These are phyloP conservation scores for Penicillium longicatenatum DNA, from an alignment of 495 filamentous ascomycete species.

Conservation along the genomic window DNA sequence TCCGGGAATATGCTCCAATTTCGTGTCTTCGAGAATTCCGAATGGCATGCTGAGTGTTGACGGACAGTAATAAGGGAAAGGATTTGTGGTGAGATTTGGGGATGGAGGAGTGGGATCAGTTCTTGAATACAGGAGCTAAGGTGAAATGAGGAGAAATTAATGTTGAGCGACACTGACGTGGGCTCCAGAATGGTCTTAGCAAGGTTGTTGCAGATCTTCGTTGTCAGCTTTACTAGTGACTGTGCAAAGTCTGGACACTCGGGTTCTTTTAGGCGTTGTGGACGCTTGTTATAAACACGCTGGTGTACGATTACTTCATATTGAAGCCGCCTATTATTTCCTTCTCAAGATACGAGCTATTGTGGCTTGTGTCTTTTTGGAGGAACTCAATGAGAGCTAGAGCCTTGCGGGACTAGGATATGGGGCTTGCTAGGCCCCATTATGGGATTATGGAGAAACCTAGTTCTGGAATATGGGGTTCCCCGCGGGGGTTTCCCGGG, in stretches of 20 bases:
- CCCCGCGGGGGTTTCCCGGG: slow-evolving; percentile 8
- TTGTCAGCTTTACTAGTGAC: not conserved
- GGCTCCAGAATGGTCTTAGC: not conserved
- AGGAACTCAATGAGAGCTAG: not conserved
- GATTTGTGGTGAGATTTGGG: not conserved
- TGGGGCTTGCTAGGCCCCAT: slow-evolving; percentile 15
- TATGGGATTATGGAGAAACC: slow-evolving; percentile 3
- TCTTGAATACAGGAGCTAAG: not conserved
- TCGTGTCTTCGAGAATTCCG: slow-evolving; percentile 34
- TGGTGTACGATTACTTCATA: not conserved
- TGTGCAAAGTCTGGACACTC: not conserved
- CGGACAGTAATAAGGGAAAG: not conserved
- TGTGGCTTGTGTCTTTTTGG: not conserved
- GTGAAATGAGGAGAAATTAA: not conserved
- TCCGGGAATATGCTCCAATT: slow-evolving; percentile 67
- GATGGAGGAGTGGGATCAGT: not conserved
- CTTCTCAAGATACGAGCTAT: not conserved
- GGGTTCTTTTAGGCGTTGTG: not conserved
- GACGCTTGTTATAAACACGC: not conserved
- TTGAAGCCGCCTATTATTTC: not conserved
- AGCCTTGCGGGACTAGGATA: not conserved
- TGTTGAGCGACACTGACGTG: not conserved
- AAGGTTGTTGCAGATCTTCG: not conserved
- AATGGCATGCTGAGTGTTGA: not conserved
- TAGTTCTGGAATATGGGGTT: slow-evolving; percentile 9